A percentile compares a stretch with the other conserved stretches of the same genome.
Evolutionary conservation across 352 stramenopile species (phyloP).

Genomic region (Plasmopara halstedii): DNA sequence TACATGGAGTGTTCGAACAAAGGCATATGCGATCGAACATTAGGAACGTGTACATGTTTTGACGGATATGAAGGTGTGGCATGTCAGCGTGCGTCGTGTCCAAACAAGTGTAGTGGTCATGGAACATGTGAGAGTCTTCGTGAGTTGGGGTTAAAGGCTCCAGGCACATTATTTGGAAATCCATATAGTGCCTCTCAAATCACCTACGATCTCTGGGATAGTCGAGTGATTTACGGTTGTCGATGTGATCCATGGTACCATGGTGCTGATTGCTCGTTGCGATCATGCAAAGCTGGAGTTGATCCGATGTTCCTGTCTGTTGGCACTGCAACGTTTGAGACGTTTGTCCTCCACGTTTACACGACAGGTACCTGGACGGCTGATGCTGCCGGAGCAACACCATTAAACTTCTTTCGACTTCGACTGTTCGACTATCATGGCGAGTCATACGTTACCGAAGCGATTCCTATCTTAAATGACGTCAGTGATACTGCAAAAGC

Average conservation of each 20-base stretch:
- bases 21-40: constrained; percentile 82
- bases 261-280: constrained; percentile 73
- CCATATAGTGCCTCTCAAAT: constrained; percentile 12
- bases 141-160: constrained; percentile 43
- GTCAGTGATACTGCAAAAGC: not conserved
- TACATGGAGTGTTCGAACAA: constrained; percentile 94
- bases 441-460: constrained; percentile 53
- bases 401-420: constrained; percentile 28
- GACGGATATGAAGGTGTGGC: constrained; percentile 84
- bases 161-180: constrained; percentile 32
- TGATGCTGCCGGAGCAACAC: constrained; percentile 5
- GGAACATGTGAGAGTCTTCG: constrained; percentile 69
- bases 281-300: constrained; percentile 59
- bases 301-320: constrained; percentile 52
- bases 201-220: constrained; percentile 76
- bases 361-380: constrained; percentile 1
- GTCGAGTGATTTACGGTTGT: constrained; percentile 74
- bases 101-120: constrained; percentile 56
- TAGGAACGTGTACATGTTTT: constrained; percentile 85
- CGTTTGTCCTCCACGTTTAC: constrained; percentile 42
- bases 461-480: constrained; percentile 35
- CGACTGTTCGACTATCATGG: constrained; percentile 64
- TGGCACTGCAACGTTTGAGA: constrained; percentile 32
- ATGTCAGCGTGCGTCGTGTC: constrained; percentile 73
- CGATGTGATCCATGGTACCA: constrained; percentile 85